Base-by-base conservation (phyloP, 1,284 basidiomycete species). In the Leccinum solheimii region DNA sequence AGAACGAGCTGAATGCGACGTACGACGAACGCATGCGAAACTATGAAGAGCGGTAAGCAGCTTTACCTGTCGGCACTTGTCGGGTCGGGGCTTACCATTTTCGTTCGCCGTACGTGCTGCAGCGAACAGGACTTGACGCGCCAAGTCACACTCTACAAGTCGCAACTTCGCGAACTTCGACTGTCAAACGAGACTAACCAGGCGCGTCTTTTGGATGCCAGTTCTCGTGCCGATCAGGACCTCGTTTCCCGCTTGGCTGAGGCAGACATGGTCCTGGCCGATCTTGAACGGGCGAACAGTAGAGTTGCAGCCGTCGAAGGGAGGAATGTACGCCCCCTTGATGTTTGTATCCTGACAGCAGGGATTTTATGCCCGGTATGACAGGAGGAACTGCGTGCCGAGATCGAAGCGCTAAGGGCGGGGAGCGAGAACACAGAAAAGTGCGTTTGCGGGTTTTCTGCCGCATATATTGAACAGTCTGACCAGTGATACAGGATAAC, bases 21-120 rank as follows among this genome's bases (percentile, higher is more conserved):
- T 98, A 97, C 69, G 96, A 98, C 69, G 97, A 99, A 79, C 89
- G 91, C 68, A 83, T 98, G 74, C 83, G 92, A 60, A 98, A 98
- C 75, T 97, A 97, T 67, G 93, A 96, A 74, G 95, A 97, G 71
- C 84, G 95, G 93, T 94, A 65, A 19, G 80, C 68, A 13, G n/a
- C 43, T 5, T 49, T 8, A 9, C 14, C 7, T 6, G 13, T 4
- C 14, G 8, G 19, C 57, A 21, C 30, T 30, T 51, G 27, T 48
- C 19, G 53, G 55, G 48, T 36, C 55, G 32, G 49, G 9, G 11
- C 58, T 65, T 50, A 64, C 10, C 26, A 4, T 10, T 16, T 51
- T 30, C 16, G 50, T 26, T 30, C 27, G 26, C 10, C n/a, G 50
- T 23, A n/a, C 27, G 16, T n/a, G 27, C 27, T 11, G 8, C 67